Conservation (phyloP, 441 rosid species). For the Adansonia madagascariensis region DNA sequence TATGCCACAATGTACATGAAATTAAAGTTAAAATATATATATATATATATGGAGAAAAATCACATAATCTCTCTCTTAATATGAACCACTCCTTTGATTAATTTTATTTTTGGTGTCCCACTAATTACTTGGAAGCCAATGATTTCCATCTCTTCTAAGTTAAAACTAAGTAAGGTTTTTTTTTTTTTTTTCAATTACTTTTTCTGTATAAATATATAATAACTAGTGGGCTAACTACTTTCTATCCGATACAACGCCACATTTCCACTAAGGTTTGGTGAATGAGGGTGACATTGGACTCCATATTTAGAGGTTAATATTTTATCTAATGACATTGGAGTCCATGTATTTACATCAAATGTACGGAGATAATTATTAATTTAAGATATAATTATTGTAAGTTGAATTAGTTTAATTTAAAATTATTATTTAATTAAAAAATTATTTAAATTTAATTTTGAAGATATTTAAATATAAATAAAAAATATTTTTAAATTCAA, state of each 20-base stretch:
- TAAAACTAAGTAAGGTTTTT: not conserved
- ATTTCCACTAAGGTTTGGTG: slow-evolving; percentile 1
- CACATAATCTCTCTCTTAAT: not conserved
- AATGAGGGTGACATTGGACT: slow-evolving; percentile 28
- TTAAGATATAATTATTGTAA: too few species aligned
- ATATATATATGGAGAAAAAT: not conserved
- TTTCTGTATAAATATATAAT: not conserved
- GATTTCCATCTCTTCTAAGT: not conserved
- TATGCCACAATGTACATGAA: not conserved
- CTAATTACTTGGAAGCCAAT: slow-evolving; percentile 12
- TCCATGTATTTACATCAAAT: too few species aligned
- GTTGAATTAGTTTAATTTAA: too few species aligned
- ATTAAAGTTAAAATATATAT: not conserved
- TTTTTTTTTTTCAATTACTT: too few species aligned
- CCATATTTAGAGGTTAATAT: slow-evolving; percentile 37
- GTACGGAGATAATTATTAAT: too few species aligned
- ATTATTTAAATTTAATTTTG: too few species aligned
- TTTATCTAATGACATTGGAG: not conserved
- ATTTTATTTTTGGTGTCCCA: not conserved
- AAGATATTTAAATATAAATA: too few species aligned
- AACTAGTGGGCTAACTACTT: not conserved
- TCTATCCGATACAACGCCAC: not conserved
- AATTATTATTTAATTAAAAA: too few species aligned
- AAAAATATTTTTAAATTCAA: too few species aligned
- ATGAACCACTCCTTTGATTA: not conserved